These are phyloP conservation scores for Hyphodiscus hymeniophilus DNA, from an alignment of 495 filamentous ascomycete species.

Conservation along the genomic window DNA sequence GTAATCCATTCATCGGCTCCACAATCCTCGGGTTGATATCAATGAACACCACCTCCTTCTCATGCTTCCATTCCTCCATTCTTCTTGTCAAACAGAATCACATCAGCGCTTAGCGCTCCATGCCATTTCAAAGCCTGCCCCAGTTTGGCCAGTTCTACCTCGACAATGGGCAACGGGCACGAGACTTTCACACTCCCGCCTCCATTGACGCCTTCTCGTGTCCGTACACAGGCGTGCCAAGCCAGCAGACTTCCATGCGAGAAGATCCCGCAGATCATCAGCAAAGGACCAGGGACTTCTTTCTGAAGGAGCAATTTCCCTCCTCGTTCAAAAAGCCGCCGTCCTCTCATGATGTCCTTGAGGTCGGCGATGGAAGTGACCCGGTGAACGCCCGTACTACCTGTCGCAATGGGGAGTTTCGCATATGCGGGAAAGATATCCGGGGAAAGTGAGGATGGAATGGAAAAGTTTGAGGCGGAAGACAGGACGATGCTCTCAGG, in stretches of 20 bases:
- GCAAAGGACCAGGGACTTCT: background rate
- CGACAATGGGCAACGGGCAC: background rate
- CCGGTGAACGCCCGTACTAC: background rate
- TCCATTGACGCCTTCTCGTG: conserved; percentile 1
- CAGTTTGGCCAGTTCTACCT: background rate
- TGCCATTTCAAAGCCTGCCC: conserved; percentile 1
- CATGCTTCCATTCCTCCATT: no score
- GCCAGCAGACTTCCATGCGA: conserved; percentile 1
- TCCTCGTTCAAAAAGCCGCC: background rate
- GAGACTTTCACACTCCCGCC: conserved; percentile 3
- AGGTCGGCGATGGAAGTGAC: background rate
- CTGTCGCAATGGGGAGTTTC: conserved; percentile 5
- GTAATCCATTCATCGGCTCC: conserved; percentile 5
- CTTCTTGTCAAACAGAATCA: conserved; percentile 1
- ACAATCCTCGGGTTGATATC: conserved; percentile 11
- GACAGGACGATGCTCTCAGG: conserved; percentile 4
- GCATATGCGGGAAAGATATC: conserved; percentile 2
- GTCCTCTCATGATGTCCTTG: background rate
- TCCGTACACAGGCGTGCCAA: conserved; percentile 6
- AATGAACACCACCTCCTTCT: no score
- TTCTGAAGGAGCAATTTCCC: conserved; percentile 1
- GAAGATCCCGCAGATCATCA: conserved; percentile 9
- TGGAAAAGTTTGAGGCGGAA: background rate
- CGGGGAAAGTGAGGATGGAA: no score
- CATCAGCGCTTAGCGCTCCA: conserved; percentile 10